Evolutionary conservation across 106 monocot genomes (phyloP), one percentile per base, ranked within the genome.

Genomic region (Allium fistulosum): DNA sequence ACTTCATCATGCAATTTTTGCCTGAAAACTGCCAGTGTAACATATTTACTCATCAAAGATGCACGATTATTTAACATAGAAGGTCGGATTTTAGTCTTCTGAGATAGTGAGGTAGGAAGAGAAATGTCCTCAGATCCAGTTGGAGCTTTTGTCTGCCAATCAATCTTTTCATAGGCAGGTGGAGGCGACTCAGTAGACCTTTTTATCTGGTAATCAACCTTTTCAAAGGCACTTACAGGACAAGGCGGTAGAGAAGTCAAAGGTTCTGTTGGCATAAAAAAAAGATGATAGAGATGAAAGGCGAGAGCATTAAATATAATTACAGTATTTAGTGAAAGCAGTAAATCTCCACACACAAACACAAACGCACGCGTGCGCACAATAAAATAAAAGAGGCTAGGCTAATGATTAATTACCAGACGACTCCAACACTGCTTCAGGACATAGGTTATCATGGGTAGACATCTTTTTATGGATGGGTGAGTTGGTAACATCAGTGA

Each of bases 1-100:
- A 88, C 78, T 75, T 84, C 80, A 46, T 86, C 78, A 79, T 89
- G 86, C 26, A 97, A 58, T 74, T 77, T 86, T 71, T 97, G 88
- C 22, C 96, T 67, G 28, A 70, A 89, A 73, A 97, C 18, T 58
- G 96, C 86, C 73, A 92, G 45, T 15, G 72, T 74, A 63, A 92
- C 76, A 82, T 75, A 80, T 73, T 76, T 71, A 58, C 57, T 57
- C 69, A 84, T 77, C 50, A 63, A 37, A 65, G 84, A 59, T 65
- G 63, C 58, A 27, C 67, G 8, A 12, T 74, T 59, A 46, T 58
- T 75, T 16, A 17, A 74, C 17, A 72, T 53, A 65, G 76, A 70
- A 62, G 84, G 82, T 14, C 66, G 77, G 52, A 84, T 71, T 80
- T 87, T 97, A 63, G 50, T 61, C 56, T 76, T 75, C 17, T 72